Base-by-base conservation (phyloP, 768 basidiomycete species). In the Ramaria sp. region DNA sequence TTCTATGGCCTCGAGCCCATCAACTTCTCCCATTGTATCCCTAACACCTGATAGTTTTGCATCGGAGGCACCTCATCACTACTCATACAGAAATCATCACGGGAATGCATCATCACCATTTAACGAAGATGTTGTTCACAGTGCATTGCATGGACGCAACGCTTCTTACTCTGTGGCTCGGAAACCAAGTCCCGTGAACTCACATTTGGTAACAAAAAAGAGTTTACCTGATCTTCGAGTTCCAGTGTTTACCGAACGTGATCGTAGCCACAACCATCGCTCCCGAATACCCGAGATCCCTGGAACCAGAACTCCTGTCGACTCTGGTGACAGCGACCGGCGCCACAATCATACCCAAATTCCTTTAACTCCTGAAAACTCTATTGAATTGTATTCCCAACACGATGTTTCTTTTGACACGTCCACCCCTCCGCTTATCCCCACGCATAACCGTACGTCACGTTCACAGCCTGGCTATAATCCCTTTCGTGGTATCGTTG, bases 181-280 rank as follows among this genome's bases (percentile, higher is more conserved):
- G 50, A 69, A 55, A 54, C 69, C 61, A 57, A 68, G 59, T 57
- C 64, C 70, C 57, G 65, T 63, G 36, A 71, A 69, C 51, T 62
- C 64, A 45, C 70, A 68, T 12, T 64, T 82, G 28, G 61, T 68
- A 1, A 72, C 73, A 32, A 93, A 90, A 72, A 88, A 93, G 68
- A 92, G 89, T 55, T 73, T 95, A 55, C 92, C 93, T 6, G 91
- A 96, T 63, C 71, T 95, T 45, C 78, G 86, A 25, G 78, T 68
- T 48, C 66, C 63, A 43, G 70, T 71, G 52, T 64, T 66, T 16
- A 25, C 32, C 65, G 70, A 24, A 8, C 60, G 61, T 24, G 69
- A 72, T 30, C 60, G 69, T 5, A 52, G 61, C 16, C 30, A 54
- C 27, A 43, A 37, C 9, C 47, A 22, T 18, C 57, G 53, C 32